phyloP scores from a whole-genome alignment of 331 rosid species.

The Rosa hybrid region DNA sequence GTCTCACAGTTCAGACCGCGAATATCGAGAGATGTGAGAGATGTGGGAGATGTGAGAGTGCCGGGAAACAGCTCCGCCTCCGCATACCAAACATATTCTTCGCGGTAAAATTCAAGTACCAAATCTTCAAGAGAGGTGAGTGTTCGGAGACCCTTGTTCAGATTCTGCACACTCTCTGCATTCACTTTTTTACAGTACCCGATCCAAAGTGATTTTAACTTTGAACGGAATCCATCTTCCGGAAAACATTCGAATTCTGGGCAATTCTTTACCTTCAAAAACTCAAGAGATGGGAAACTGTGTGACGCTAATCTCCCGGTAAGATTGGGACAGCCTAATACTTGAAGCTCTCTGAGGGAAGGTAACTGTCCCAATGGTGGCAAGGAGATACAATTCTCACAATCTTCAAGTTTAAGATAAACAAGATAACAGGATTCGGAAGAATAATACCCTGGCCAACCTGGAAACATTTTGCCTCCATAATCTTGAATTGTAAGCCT shows the following conservation, averaged over 20 bases:
- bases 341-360: neutral
- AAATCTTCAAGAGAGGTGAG: no score
- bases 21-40: no score
- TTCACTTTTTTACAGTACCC: neutral
- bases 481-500: neutral
- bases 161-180: neutral
- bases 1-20: neutral
- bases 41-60: neutral
- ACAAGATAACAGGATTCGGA: neutral
- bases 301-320: neutral
- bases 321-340: neutral
- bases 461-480: neutral
- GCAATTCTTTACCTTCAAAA: no score
- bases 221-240: neutral
- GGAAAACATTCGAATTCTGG: slow-evolving; percentile 3
- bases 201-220: neutral
- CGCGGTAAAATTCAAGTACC: no score
- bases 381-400: neutral
- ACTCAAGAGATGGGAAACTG: no score
- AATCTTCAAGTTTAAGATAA: neutral
- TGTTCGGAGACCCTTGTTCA: no score
- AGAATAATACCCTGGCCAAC: neutral
- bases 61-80: neutral
- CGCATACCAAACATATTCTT: no score
- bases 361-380: slow-evolving; percentile 5